Evolutionary conservation across 805 yeast species (phyloP), one percentile per base, ranked within the genome.

Genomic region (Sporopachydermia quercuum): DNA sequence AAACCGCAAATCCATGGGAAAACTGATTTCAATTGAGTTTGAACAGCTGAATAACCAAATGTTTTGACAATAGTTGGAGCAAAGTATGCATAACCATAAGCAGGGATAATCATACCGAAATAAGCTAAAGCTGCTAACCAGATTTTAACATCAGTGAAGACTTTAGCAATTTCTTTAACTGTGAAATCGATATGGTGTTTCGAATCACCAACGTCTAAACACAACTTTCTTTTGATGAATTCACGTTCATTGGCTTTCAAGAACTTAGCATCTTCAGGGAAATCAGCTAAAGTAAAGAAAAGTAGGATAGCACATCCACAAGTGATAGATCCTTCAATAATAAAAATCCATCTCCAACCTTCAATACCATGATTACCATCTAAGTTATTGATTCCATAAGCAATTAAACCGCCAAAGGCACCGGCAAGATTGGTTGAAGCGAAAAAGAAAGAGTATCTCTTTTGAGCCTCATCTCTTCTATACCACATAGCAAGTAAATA

Each of bases 1-100:
- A 84, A 79, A 0, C 94, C 82, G 18, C 68, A 61, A 35, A 82
- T 64, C 87, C 93, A 85, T 15, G 94, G 93, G 47, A 84, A 86
- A 38, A 85, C 82, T 0, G 94, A 79, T 59, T 77, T 78, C 41
- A 78, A 70, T 56, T 85, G 85, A 5, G 93, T 89, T 41, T 70
- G 63, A 49, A 75, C 78, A 2, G 83, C 76, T 2, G 83, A 68
- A 62, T 77, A 67, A 15, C 80, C 78, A 61, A 78, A 62, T 34
- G 68, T 57, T 39, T 61, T 62, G 52, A 78, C 75, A 52, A 78
- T 78, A 19, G 78, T 63, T 35, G 83, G 75, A 15, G 85, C 77
- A 54, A 78, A 78, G 55, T 71, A 78, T 13, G 86, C 85, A 50
- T 77, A 78, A 35, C 84, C 79, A 49, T 79, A 79, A 14, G 84